phyloP scores from a whole-genome alignment of 2,329 filamentous ascomycete genomes.

The Thelonectria olida region DNA sequence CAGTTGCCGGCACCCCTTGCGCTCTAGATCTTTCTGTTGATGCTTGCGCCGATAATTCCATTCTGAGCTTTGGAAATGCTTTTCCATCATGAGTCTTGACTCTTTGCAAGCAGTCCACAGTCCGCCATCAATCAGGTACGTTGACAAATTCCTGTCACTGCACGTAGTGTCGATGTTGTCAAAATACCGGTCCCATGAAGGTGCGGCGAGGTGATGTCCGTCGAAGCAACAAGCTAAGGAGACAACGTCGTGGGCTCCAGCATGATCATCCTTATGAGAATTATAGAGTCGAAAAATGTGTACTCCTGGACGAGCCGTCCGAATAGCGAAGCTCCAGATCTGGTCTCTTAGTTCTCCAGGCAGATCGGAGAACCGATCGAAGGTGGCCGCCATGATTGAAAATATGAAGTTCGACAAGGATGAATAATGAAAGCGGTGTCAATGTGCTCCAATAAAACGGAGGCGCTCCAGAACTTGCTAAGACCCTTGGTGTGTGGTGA shows the following conservation, averaged over 20 bases:
- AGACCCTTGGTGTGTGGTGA: not conserved
- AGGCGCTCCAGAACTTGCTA: not conserved
- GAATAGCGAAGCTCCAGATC: slow-evolving; percentile 11
- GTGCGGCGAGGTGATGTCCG: not conserved
- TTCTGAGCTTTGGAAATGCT: not conserved
- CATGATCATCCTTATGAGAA: not conserved
- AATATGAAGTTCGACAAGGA: not conserved
- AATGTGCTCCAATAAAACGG: not conserved
- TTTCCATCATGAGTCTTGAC: slow-evolving; percentile 13
- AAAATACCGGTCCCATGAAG: not conserved
- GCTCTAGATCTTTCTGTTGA: not conserved
- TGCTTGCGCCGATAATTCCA: not conserved
- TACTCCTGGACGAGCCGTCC: not conserved
- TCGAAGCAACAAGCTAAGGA: not conserved
- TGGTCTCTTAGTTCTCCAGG: slow-evolving; percentile 10
- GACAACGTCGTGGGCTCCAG: not conserved
- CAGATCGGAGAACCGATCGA: slow-evolving; percentile 1
- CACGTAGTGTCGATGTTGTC: not conserved
- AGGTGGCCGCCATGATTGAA: slow-evolving; percentile 7
- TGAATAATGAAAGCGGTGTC: not conserved
- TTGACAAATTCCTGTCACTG: slow-evolving; percentile 1
- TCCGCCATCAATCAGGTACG: slow-evolving; percentile 17
- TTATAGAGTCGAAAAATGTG: slow-evolving; percentile 7
- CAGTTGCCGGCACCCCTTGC: not conserved
- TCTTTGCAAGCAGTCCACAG: slow-evolving; percentile 21